These are phyloP conservation scores for Trichosporon ovoides DNA, from an alignment of 1,284 basidiomycete species.

Conservation along the genomic window DNA sequence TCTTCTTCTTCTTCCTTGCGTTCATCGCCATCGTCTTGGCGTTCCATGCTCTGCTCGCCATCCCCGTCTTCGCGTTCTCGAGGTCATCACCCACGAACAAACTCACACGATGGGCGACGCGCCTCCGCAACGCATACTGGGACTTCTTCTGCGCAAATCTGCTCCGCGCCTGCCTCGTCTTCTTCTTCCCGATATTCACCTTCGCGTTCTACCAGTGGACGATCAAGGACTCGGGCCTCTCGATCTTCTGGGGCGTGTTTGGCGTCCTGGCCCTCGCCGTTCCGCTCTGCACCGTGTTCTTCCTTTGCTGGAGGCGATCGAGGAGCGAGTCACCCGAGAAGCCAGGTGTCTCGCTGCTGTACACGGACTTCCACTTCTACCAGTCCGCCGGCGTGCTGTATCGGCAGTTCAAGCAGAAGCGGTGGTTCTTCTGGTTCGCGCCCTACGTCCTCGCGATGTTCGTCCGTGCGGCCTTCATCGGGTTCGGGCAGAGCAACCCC, in stretches of 20 bases:
- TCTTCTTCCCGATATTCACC: constrained; percentile 63
- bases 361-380: constrained; percentile 45
- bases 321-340: constrained; percentile 33
- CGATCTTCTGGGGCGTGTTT: constrained; percentile 61
- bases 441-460: constrained; percentile 48
- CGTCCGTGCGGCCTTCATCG: constrained; percentile 63
- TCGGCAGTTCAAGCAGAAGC: constrained; percentile 47
- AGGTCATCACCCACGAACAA: background rate
- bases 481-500: constrained; percentile 62
- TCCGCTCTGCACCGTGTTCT: constrained; percentile 51
- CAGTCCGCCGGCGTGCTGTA: constrained; percentile 47
- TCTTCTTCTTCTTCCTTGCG: constrained; percentile 67
- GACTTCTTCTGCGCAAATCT: constrained; percentile 45
- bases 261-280: constrained; percentile 56
- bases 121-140: constrained; percentile 54
- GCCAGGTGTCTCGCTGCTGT: constrained; percentile 39
- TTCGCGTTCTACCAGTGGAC: constrained; percentile 86
- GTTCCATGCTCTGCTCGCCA: constrained; percentile 56
- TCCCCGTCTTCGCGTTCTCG: constrained; percentile 45
- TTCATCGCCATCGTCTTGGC: constrained; percentile 57
- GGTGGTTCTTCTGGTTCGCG: constrained; percentile 51
- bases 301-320: constrained; percentile 30
- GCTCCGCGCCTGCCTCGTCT: constrained; percentile 56
- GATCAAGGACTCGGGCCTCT: constrained; percentile 73
- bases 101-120: constrained; percentile 39